Conservation (phyloP, 768 basidiomycete species). For the Podaxis sp. region DNA sequence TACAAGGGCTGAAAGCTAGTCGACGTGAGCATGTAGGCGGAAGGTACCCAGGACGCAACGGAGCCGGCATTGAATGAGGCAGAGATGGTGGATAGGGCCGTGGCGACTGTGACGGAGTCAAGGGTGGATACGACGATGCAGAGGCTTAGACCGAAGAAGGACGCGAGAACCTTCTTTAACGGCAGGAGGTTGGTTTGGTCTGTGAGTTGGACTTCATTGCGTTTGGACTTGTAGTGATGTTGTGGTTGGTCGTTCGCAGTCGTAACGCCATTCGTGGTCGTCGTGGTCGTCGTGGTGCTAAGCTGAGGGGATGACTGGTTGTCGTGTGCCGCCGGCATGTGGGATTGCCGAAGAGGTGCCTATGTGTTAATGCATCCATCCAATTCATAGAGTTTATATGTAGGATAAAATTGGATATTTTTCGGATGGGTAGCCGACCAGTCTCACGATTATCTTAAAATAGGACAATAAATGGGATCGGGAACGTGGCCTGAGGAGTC, state of each 20-base stretch:
- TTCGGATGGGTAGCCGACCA: not conserved
- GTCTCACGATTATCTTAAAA: slow-evolving; percentile 1
- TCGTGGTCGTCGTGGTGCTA: not conserved
- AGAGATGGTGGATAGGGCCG: slow-evolving; percentile 72
- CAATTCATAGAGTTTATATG: not conserved
- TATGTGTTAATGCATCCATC: not conserved
- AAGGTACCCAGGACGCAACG: slow-evolving; percentile 69
- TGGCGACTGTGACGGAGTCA: slow-evolving; percentile 74
- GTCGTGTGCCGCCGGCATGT: not conserved
- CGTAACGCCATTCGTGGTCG: not conserved
- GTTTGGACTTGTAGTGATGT: not conserved
- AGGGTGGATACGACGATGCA: slow-evolving; percentile 62
- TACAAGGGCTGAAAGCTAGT: slow-evolving; percentile 62
- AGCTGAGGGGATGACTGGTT: not conserved
- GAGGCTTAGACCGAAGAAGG: slow-evolving; percentile 58
- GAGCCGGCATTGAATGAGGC: slow-evolving; percentile 62
- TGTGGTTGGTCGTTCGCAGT: too few relatives aligned
- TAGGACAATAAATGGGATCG: not conserved
- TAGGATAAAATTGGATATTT: not conserved
- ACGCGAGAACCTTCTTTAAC: slow-evolving; percentile 56
- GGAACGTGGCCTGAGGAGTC: not conserved
- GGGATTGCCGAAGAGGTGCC: not conserved
- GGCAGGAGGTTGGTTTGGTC: slow-evolving; percentile 80
- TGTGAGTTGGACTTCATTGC: slow-evolving; percentile 27
- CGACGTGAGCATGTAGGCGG: slow-evolving; percentile 66